Conservation (phyloP, 768 basidiomycete genomes). For the Exidia glandulosa region DNA sequence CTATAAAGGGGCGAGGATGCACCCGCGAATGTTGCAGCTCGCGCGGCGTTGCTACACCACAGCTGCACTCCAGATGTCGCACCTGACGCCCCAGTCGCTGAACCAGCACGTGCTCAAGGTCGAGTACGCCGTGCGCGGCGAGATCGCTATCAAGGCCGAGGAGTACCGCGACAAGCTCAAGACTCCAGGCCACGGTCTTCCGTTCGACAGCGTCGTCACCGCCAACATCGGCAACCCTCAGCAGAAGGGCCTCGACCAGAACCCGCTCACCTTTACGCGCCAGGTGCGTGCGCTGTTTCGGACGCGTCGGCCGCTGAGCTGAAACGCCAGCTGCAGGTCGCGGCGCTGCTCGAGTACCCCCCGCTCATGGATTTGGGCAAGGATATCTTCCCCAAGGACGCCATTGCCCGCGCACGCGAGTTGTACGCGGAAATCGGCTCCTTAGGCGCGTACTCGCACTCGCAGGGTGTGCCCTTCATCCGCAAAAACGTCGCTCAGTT, state of each 20-base stretch:
- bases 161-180: constrained; percentile 62
- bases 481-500: constrained; percentile 82
- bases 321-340: constrained; percentile 46
- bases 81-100: constrained; percentile 57
- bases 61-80: neutral
- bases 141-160: constrained; percentile 92
- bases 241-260: constrained; percentile 87
- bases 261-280: constrained; percentile 81
- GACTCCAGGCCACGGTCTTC: constrained; percentile 45
- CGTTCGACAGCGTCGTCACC: constrained; percentile 81
- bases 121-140: constrained; percentile 94
- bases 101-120: constrained; percentile 81
- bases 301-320: neutral
- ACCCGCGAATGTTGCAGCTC: neutral
- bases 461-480: constrained; percentile 84
- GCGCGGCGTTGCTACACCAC: neutral
- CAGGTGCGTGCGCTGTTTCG: constrained; percentile 47
- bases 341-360: constrained; percentile 87
- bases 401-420: constrained; percentile 69
- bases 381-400: constrained; percentile 75
- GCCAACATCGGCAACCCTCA: constrained; percentile 99
- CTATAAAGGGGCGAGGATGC: neutral
- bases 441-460: constrained; percentile 91
- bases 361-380: constrained; percentile 67
- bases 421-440: constrained; percentile 81